Percentiles rank a stretch among this genome's conserved stretches.
phyloP scores from a whole-genome alignment of 2,329 filamentous ascomycete species.

The Aciculosporium take region DNA sequence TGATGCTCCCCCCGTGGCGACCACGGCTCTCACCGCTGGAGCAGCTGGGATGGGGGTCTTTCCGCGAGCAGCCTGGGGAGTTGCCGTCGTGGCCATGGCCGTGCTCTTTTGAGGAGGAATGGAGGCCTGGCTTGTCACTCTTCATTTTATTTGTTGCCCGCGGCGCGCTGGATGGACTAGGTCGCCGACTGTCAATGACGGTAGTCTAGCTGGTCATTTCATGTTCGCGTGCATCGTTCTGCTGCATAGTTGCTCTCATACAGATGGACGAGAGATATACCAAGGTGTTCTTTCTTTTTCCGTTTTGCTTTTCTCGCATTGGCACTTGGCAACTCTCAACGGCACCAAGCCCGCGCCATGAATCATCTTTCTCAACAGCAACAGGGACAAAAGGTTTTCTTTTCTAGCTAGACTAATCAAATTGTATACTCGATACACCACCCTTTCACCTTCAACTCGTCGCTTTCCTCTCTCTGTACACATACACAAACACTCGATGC shows the following conservation, averaged over 20 bases:
- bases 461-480: too few species aligned
- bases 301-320: background rate
- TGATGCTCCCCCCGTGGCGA: constrained; percentile 13
- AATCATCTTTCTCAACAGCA: too few species aligned
- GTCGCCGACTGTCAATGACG: background rate
- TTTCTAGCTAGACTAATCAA: constrained; percentile 3
- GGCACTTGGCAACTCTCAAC: too few species aligned
- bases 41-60: constrained; percentile 11
- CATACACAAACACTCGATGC: too few species aligned
- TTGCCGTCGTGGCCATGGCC: constrained; percentile 14
- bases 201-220: background rate
- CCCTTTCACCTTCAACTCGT: too few species aligned
- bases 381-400: too few species aligned
- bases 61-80: constrained; percentile 13
- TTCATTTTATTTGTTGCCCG: background rate
- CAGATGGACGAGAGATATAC: constrained; percentile 1
- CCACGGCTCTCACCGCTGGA: constrained; percentile 18
- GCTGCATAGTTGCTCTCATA: background rate
- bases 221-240: too few species aligned
- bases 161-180: background rate
- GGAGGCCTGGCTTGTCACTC: background rate
- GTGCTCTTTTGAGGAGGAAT: constrained; percentile 13
- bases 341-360: too few species aligned
- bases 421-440: too few species aligned
- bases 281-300: background rate